Evolutionary conservation across 352 stramenopile species (phyloP).

Genomic region (Ochromonadaceae sp.): DNA sequence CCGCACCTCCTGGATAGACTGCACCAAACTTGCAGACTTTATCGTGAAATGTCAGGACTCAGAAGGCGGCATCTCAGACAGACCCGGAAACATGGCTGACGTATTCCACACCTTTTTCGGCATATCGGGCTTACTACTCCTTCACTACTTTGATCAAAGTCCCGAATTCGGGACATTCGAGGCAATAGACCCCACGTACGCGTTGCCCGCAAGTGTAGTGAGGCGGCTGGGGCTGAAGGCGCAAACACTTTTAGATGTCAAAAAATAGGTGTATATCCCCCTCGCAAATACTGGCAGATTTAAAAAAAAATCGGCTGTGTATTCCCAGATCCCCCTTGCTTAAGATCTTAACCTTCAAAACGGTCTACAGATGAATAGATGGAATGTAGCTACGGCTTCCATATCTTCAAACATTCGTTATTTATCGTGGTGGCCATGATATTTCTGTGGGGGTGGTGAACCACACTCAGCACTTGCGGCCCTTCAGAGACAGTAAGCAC

Average conservation of each 20-base stretch:
- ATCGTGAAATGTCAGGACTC: conserved; percentile 88
- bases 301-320: too few species aligned
- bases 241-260: conserved; percentile 30
- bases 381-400: background rate
- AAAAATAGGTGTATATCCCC: background rate
- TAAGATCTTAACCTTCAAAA: background rate
- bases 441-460: conserved; percentile 60
- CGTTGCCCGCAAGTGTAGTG: conserved; percentile 73
- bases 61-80: conserved; percentile 92
- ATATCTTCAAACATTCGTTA: conserved; percentile 28
- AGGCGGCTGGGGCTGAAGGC: conserved; percentile 57
- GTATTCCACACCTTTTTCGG: conserved; percentile 99
- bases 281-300: too few species aligned
- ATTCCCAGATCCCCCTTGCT: too few species aligned
- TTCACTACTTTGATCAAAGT: conserved; percentile 75
- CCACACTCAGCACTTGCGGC: conserved; percentile 46
- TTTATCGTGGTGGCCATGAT: conserved; percentile 56
- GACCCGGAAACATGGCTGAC: conserved; percentile 84
- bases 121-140: conserved; percentile 77
- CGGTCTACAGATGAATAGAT: background rate
- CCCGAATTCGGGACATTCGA: too few species aligned
- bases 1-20: conserved; percentile 29
- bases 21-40: conserved; percentile 37
- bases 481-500: conserved; percentile 34
- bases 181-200: conserved; percentile 83